phyloP scores from a whole-genome alignment of 2,329 filamentous ascomycete species.

The Alternaria infectoria region DNA sequence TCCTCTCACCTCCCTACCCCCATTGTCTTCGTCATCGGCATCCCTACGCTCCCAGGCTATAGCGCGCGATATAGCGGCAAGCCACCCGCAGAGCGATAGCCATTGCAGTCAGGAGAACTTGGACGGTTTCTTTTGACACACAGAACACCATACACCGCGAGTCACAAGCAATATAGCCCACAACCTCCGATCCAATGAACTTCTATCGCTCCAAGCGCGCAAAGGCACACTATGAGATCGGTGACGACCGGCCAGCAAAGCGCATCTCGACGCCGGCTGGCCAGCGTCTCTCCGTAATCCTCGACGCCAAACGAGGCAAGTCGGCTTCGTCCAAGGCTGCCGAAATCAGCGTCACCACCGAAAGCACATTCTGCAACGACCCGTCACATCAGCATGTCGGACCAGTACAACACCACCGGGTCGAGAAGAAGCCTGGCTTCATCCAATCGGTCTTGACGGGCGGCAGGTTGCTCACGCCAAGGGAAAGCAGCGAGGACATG shows the following conservation, averaged over 20 bases:
- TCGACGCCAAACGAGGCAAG: slow-evolving; percentile 39
- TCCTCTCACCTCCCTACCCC: background rate
- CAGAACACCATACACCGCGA: background rate
- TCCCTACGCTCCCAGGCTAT: slow-evolving; percentile 4
- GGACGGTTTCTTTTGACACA: background rate
- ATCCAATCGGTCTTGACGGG: slow-evolving; percentile 26
- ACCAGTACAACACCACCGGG: slow-evolving; percentile 24
- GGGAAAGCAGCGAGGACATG: slow-evolving; percentile 37
- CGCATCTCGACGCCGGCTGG: slow-evolving; percentile 53
- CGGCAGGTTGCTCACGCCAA: slow-evolving; percentile 34
- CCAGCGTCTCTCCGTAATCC: slow-evolving; percentile 50
- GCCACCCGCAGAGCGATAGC: slow-evolving; percentile 5
- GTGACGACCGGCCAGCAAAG: slow-evolving; percentile 44
- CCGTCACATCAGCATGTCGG: slow-evolving; percentile 32
- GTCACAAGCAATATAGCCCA: background rate
- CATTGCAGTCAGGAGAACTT: background rate
- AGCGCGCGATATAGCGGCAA: slow-evolving; percentile 12
- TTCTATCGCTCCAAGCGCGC: slow-evolving; percentile 32
- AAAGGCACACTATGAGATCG: slow-evolving; percentile 29
- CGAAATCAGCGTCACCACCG: slow-evolving; percentile 36
- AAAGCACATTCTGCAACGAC: slow-evolving; percentile 39
- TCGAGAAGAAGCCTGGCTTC: slow-evolving; percentile 23
- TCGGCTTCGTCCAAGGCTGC: slow-evolving; percentile 18
- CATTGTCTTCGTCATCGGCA: background rate
- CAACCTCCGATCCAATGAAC: slow-evolving; percentile 25